Percentiles rank a stretch among this genome's conserved stretches.
Evolutionary conservation across 2,329 filamentous ascomycete species (phyloP).

Genomic region (Fusarium guadeloupense): DNA sequence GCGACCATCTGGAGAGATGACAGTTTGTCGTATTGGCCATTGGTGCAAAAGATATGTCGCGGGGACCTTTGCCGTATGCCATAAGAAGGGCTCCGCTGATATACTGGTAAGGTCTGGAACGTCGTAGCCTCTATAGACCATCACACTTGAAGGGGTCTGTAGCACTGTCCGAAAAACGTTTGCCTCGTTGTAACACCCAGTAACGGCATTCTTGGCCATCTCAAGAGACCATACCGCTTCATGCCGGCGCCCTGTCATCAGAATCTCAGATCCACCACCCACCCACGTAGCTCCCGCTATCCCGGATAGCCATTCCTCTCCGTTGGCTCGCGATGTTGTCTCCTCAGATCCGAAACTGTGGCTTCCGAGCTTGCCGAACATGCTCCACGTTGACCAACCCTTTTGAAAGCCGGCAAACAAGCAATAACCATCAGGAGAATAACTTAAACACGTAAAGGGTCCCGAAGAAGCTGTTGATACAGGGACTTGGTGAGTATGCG

Average conservation of each 20-base stretch:
- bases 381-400: slow-evolving; percentile 97
- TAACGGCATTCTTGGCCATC: slow-evolving; percentile 92
- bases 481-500: slow-evolving; percentile 78
- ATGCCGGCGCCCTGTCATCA: slow-evolving; percentile 75
- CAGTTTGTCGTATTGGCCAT: slow-evolving; percentile 89
- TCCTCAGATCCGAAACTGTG: slow-evolving; percentile 82
- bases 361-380: slow-evolving; percentile 90
- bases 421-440: slow-evolving; percentile 96
- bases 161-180: slow-evolving; percentile 91
- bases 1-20: slow-evolving; percentile 89
- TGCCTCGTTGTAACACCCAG: slow-evolving; percentile 88
- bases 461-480: slow-evolving; percentile 76
- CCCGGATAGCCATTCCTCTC: slow-evolving; percentile 85
- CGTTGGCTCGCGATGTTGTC: slow-evolving; percentile 70
- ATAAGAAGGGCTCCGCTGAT: slow-evolving; percentile 90
- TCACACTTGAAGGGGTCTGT: slow-evolving; percentile 86
- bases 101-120: slow-evolving; percentile 89
- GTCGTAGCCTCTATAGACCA: slow-evolving; percentile 94
- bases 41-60: slow-evolving; percentile 86
- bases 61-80: slow-evolving; percentile 91
- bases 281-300: slow-evolving; percentile 85
- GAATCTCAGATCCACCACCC: slow-evolving; percentile 84
- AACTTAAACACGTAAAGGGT: slow-evolving; percentile 75
- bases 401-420: slow-evolving; percentile 92
- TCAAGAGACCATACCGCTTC: slow-evolving; percentile 88